A percentile compares a stretch with the other conserved stretches of the same genome.
phyloP scores from a whole-genome alignment of 192 early-diverging fungal genomes.

The Linnemannia elongata region DNA sequence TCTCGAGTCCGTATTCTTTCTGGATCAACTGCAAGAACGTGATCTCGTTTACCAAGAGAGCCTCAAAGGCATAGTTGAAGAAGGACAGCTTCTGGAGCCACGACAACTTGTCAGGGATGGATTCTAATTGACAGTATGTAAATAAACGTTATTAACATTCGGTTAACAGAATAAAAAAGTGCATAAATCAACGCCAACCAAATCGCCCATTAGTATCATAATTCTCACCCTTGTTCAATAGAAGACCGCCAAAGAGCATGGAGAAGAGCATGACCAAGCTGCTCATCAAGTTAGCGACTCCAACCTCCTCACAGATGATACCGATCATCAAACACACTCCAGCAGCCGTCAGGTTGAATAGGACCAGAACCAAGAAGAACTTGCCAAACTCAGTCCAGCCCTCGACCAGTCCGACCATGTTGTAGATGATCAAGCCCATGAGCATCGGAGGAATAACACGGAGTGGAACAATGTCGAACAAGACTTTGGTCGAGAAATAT shows the following conservation, averaged over 20 bases:
- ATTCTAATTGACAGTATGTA: conserved; percentile 59
- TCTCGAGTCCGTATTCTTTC: conserved; percentile 81
- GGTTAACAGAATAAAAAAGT: neutral
- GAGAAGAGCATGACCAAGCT: conserved; percentile 88
- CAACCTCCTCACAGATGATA: conserved; percentile 73
- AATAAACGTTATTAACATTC: neutral
- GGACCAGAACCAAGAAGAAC: conserved; percentile 80
- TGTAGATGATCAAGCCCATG: conserved; percentile 82
- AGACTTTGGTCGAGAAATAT: conserved; percentile 72
- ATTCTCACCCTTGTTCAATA: conserved; percentile 83
- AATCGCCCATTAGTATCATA: neutral
- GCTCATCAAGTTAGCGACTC: conserved; percentile 79
- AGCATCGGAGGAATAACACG: conserved; percentile 84
- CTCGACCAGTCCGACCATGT: conserved; percentile 83
- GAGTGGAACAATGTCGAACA: conserved; percentile 83
- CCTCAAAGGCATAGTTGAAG: conserved; percentile 91
- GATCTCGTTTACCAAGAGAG: conserved; percentile 91
- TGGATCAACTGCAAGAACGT: conserved; percentile 80
- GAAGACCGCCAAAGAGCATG: conserved; percentile 91
- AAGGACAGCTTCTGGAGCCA: conserved; percentile 82
- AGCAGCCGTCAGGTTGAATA: conserved; percentile 88
- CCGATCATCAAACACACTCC: conserved; percentile 83
- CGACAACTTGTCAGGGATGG: conserved; percentile 68
- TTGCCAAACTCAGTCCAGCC: conserved; percentile 69
- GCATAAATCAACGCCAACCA: neutral